phyloP scores from a whole-genome alignment of 805 yeast genomes.

The Yarrowia phangngaensis region DNA sequence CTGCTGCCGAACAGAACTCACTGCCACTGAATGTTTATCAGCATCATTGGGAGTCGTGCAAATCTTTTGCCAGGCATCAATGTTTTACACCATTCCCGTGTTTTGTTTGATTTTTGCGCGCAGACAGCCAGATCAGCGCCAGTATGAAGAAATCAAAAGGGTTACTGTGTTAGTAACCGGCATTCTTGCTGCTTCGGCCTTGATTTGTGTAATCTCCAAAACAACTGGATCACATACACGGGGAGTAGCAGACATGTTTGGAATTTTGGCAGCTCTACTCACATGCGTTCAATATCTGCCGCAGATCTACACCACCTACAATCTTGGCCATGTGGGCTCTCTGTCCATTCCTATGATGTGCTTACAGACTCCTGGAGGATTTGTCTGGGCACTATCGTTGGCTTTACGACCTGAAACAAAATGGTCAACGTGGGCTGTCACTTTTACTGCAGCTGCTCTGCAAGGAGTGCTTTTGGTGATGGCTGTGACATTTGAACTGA shows the following conservation, averaged over 20 bases:
- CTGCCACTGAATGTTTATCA: conserved; percentile 57
- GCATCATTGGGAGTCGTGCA: conserved; percentile 65
- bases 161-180: conserved; percentile 31
- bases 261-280: conserved; percentile 58
- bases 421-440: conserved; percentile 87
- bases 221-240: conserved; percentile 27
- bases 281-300: conserved; percentile 75
- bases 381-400: conserved; percentile 68
- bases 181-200: conserved; percentile 35
- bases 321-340: conserved; percentile 72
- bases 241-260: conserved; percentile 56
- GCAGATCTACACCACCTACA: conserved; percentile 67
- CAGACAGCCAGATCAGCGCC: conserved; percentile 30
- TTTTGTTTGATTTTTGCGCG: conserved; percentile 50
- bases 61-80: conserved; percentile 57
- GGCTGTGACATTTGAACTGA: conserved; percentile 42
- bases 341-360: conserved; percentile 76
- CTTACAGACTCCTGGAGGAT: conserved; percentile 88
- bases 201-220: conserved; percentile 29
- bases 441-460: conserved; percentile 62
- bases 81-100: conserved; percentile 55
- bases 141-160: conserved; percentile 30
- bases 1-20: conserved; percentile 51
- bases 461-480: conserved; percentile 60
- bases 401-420: conserved; percentile 68